A percentile compares a stretch with the other conserved stretches of the same genome.
phyloP scores from a whole-genome alignment of 1,284 basidiomycete genomes.

The Boletus sp. region DNA sequence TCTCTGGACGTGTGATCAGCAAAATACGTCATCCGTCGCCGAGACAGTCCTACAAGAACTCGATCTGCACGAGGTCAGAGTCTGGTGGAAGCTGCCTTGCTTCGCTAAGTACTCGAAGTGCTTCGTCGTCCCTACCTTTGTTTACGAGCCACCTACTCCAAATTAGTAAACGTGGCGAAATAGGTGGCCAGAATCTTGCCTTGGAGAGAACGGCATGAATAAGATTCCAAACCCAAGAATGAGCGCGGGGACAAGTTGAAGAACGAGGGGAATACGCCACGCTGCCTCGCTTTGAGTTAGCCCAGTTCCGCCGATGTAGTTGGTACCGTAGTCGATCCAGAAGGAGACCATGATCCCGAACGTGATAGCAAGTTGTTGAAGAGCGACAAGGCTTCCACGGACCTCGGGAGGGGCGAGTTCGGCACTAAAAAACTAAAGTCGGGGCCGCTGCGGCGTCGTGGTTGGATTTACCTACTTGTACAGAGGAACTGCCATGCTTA shows the following conservation, averaged over 20 bases:
- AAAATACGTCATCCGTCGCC: too few species aligned
- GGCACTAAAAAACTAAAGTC: slow-evolving; percentile 34
- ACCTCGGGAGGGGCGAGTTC: slow-evolving; percentile 59
- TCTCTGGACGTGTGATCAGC: too few species aligned
- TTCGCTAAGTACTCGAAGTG: too few species aligned
- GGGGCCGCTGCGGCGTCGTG: not conserved
- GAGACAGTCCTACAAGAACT: too few species aligned
- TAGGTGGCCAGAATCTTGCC: slow-evolving; percentile 33
- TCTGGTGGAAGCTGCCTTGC: too few species aligned
- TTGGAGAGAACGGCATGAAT: slow-evolving; percentile 70
- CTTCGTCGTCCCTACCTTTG: too few species aligned
- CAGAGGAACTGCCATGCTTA: slow-evolving; percentile 71
- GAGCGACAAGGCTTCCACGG: slow-evolving; percentile 74
- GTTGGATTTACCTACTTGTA: slow-evolving; percentile 51
- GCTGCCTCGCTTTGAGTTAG: slow-evolving; percentile 56
- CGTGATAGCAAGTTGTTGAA: slow-evolving; percentile 79
- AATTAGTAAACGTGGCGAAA: too few species aligned
- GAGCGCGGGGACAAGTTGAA: slow-evolving; percentile 73
- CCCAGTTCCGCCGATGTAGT: slow-evolving; percentile 66
- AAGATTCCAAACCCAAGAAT: slow-evolving; percentile 61
- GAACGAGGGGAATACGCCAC: slow-evolving; percentile 73
- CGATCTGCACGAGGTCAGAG: too few species aligned
- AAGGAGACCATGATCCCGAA: slow-evolving; percentile 71
- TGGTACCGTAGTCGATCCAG: slow-evolving; percentile 78
- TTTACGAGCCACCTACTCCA: too few species aligned